These are phyloP conservation scores for Sphagnum magellanicum DNA, from an alignment of 228 moss, liverwort and hornwort genomes.

Conservation along the genomic window DNA sequence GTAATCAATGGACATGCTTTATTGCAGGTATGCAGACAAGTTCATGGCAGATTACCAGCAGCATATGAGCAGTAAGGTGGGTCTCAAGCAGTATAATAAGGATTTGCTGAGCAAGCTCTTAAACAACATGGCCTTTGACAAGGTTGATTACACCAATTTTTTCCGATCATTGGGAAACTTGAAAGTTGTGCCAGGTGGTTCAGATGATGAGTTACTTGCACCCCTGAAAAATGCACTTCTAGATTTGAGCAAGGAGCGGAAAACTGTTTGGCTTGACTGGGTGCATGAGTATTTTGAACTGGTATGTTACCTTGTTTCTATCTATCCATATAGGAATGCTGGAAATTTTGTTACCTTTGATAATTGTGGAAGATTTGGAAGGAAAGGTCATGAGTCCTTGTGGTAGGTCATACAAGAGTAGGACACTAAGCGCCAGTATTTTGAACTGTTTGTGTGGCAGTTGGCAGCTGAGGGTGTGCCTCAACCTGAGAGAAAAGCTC, in stretches of 20 bases:
- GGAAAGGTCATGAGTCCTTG: no score
- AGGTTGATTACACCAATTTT: slow-evolving; percentile 96
- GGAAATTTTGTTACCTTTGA: neutral
- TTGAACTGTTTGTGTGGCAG: slow-evolving; percentile 21
- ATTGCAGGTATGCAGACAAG: slow-evolving; percentile 78
- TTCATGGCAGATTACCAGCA: slow-evolving; percentile 86
- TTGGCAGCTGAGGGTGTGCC: slow-evolving; percentile 62
- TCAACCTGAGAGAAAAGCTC: slow-evolving; percentile 53
- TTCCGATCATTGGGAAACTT: slow-evolving; percentile 84
- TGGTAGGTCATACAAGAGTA: no score
- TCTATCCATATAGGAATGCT: neutral
- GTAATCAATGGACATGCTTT: no score
- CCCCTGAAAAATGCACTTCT: slow-evolving; percentile 77
- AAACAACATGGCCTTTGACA: slow-evolving; percentile 84
- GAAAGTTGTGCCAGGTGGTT: slow-evolving; percentile 36
- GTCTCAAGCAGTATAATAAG: slow-evolving; percentile 76
- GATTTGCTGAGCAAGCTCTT: slow-evolving; percentile 75
- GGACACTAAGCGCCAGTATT: no score
- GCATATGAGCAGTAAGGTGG: slow-evolving; percentile 85
- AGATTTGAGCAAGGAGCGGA: slow-evolving; percentile 88
- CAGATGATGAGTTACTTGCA: slow-evolving; percentile 68
- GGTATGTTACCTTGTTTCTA: slow-evolving; percentile 26
- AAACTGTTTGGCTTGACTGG: slow-evolving; percentile 92
- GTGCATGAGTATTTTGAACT: slow-evolving; percentile 69
- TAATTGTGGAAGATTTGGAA: no score